These are phyloP conservation scores for Penicillium pulvis DNA, from an alignment of 495 filamentous ascomycete species.

Conservation along the genomic window DNA sequence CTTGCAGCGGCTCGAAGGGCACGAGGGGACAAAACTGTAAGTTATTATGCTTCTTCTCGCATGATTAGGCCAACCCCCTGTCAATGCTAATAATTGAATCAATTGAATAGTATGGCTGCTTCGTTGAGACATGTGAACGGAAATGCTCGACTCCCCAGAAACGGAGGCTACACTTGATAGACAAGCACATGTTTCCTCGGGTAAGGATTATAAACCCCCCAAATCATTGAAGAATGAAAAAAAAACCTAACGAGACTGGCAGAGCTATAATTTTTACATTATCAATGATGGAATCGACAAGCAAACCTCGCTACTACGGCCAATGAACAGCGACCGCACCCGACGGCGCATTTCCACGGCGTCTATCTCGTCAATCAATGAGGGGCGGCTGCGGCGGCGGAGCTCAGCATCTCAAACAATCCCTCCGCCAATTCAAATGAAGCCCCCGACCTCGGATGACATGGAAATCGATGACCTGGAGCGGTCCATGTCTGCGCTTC, in stretches of 20 bases:
- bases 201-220: conserved; percentile 28
- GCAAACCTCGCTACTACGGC: conserved; percentile 70
- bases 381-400: conserved; percentile 41
- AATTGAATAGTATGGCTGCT: conserved; percentile 71
- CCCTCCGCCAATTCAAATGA: conserved; percentile 7
- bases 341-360: conserved; percentile 55
- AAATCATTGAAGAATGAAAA: background rate
- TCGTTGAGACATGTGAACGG: conserved; percentile 84
- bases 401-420: conserved; percentile 37
- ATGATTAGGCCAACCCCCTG: background rate
- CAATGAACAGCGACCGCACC: conserved; percentile 37
- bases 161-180: conserved; percentile 81
- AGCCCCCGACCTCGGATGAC: conserved; percentile 38
- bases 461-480: conserved; percentile 70
- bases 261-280: conserved; percentile 87
- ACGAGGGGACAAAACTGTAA: conserved; percentile 83
- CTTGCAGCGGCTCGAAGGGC: conserved; percentile 69
- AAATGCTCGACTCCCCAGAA: conserved; percentile 84
- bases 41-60: conserved; percentile 24
- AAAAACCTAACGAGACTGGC: background rate
- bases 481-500: conserved; percentile 79
- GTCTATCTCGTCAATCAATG: conserved; percentile 35
- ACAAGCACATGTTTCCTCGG: conserved; percentile 92
- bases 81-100: background rate
- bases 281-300: conserved; percentile 88